phyloP scores from a whole-genome alignment of 1,284 basidiomycete genomes.

The Pholiota adiposa region DNA sequence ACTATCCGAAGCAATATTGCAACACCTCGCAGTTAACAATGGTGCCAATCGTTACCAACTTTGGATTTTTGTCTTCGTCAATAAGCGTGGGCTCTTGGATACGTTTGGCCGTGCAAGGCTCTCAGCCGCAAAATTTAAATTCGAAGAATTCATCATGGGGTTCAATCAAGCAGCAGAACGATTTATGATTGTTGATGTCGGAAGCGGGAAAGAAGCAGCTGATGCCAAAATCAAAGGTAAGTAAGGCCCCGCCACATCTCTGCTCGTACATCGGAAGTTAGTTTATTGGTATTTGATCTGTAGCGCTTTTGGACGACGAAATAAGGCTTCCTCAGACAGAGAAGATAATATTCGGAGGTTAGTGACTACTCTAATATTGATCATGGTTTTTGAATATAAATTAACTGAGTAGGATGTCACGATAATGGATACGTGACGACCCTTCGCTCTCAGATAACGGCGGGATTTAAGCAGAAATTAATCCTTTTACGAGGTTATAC shows the following conservation, averaged over 20 bases:
- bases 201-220: constrained; percentile 71
- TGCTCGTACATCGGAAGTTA: not conserved
- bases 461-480: constrained; percentile 66
- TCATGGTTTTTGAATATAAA: constrained; percentile 9
- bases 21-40: constrained; percentile 42
- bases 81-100: constrained; percentile 61
- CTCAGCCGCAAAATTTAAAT: constrained; percentile 42
- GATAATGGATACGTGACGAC: constrained; percentile 74
- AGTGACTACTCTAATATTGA: constrained; percentile 7
- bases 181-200: constrained; percentile 74
- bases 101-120: constrained; percentile 49
- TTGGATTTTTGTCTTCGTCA: constrained; percentile 67
- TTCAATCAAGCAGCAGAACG: constrained; percentile 68
- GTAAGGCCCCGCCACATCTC: constrained; percentile 10
- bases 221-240: constrained; percentile 76
- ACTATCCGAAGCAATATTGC: constrained; percentile 53
- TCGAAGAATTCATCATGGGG: constrained; percentile 67
- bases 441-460: constrained; percentile 66
- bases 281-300: not conserved
- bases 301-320: constrained; percentile 64
- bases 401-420: constrained; percentile 55
- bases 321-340: constrained; percentile 62
- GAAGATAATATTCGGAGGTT: constrained; percentile 68
- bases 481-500: constrained; percentile 67
- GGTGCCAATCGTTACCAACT: constrained; percentile 55